Evolutionary conservation across 2,329 filamentous ascomycete genomes (phyloP).

Genomic region (Paramyrothecium roridum): DNA sequence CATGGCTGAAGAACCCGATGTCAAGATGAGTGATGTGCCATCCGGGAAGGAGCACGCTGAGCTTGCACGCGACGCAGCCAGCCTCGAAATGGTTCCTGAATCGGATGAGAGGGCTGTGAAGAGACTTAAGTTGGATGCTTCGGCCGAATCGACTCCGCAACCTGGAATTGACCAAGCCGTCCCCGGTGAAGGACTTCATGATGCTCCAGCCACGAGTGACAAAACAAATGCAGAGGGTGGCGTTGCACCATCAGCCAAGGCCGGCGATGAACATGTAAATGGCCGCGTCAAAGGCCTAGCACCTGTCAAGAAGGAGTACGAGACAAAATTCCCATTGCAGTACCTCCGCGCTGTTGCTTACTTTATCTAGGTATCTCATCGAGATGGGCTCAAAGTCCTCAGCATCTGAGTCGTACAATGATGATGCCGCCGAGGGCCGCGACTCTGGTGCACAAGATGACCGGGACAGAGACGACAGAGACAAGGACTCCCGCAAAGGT

Average conservation of each 20-base stretch:
- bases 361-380: slow-evolving; percentile 37
- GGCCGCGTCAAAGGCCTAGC: slow-evolving; percentile 56
- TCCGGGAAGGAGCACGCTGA: slow-evolving; percentile 9
- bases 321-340: slow-evolving; percentile 4
- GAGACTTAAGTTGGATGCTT: slow-evolving; percentile 51
- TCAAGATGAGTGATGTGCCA: slow-evolving; percentile 15
- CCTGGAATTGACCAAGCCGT: slow-evolving; percentile 5
- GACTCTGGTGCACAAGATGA: slow-evolving; percentile 28
- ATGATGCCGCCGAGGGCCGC: slow-evolving; percentile 47
- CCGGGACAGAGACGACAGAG: slow-evolving; percentile 55
- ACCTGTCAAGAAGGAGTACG: slow-evolving; percentile 70
- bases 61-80: slow-evolving; percentile 6
- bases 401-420: slow-evolving; percentile 30
- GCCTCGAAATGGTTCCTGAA: neutral
- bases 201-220: slow-evolving; percentile 10
- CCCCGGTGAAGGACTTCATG: slow-evolving; percentile 15
- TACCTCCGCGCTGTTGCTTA: slow-evolving; percentile 3
- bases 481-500: slow-evolving; percentile 32
- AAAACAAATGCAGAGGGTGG: slow-evolving; percentile 14
- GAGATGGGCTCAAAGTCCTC: slow-evolving; percentile 23
- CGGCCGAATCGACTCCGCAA: slow-evolving; percentile 11
- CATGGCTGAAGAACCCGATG: slow-evolving; percentile 24
- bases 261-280: slow-evolving; percentile 11
- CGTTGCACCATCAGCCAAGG: neutral
- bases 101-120: slow-evolving; percentile 48